A percentile compares a stretch with the other conserved stretches of the same genome.
phyloP scores from a whole-genome alignment of 2,329 filamentous ascomycete species.

The Dactylellina sp. region DNA sequence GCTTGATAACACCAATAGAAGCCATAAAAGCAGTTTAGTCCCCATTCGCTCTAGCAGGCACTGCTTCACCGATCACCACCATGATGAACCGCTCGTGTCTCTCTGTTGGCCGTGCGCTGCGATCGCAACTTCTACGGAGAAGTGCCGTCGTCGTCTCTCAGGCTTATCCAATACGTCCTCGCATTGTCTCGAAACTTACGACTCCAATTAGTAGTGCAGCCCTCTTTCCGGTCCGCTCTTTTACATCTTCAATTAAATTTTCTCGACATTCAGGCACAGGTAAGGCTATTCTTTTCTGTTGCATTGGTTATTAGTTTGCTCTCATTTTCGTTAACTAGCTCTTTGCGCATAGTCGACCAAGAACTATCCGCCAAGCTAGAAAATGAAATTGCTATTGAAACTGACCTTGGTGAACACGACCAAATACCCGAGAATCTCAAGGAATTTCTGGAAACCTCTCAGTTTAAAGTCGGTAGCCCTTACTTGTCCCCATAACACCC shows the following conservation, averaged over 20 bases:
- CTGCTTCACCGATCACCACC: neutral
- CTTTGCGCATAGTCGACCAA: slow-evolving; percentile 70
- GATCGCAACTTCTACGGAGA: slow-evolving; percentile 25
- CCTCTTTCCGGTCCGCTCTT: slow-evolving; percentile 10
- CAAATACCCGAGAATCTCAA: slow-evolving; percentile 81
- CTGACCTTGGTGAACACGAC: slow-evolving; percentile 79
- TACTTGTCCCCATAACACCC: too few relatives aligned
- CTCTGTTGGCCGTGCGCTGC: slow-evolving; percentile 35
- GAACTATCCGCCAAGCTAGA: slow-evolving; percentile 89
- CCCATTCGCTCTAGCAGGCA: neutral
- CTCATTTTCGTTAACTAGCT: slow-evolving; percentile 53
- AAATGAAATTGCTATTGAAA: slow-evolving; percentile 85
- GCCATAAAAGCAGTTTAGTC: too few relatives aligned
- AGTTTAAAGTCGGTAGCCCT: slow-evolving; percentile 75
- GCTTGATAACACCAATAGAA: too few relatives aligned
- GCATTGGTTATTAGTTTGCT: neutral
- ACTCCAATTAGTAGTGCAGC: neutral
- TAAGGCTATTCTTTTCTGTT: neutral
- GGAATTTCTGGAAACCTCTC: slow-evolving; percentile 86
- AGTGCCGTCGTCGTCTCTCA: neutral
- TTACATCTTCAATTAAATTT: slow-evolving; percentile 22
- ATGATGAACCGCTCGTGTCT: slow-evolving; percentile 48
- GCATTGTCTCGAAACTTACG: slow-evolving; percentile 1
- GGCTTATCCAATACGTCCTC: neutral
- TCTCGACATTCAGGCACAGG: slow-evolving; percentile 37